phyloP scores from a whole-genome alignment of 1,284 basidiomycete genomes.

The Rhodofomes roseus region DNA sequence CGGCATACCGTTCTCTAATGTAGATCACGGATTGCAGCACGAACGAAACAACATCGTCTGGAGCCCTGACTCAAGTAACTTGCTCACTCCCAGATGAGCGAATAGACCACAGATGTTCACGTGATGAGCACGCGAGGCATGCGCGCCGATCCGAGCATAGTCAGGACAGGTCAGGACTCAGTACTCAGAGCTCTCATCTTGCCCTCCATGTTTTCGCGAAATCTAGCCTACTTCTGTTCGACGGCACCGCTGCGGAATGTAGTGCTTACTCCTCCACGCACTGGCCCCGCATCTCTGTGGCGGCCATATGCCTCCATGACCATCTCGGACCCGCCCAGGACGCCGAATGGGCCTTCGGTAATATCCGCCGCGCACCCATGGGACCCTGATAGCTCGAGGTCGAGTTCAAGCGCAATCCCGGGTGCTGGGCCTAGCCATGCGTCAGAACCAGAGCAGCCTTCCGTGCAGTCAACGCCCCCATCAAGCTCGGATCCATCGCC shows the following conservation, averaged over 20 bases:
- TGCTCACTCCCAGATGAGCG: neutral
- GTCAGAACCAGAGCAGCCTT: slow-evolving; percentile 3
- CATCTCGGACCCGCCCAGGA: slow-evolving; percentile 21
- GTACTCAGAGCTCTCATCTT: neutral
- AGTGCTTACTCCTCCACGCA: neutral
- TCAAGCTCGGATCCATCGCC: slow-evolving; percentile 4
- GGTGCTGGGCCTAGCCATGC: slow-evolving; percentile 3
- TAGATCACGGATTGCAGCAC: no score
- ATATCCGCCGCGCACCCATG: slow-evolving; percentile 30
- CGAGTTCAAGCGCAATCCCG: slow-evolving; percentile 8
- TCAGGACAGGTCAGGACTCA: neutral
- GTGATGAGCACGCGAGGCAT: neutral
- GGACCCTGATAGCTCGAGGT: slow-evolving; percentile 12
- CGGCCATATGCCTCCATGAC: slow-evolving; percentile 11
- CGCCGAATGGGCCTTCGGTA: slow-evolving; percentile 7
- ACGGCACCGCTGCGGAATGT: neutral
- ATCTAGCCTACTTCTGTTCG: slow-evolving; percentile 3
- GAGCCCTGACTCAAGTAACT: no score
- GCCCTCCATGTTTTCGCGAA: slow-evolving; percentile 15
- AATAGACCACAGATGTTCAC: neutral
- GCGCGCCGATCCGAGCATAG: neutral
- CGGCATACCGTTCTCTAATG: no score
- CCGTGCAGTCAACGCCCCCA: slow-evolving; percentile 11
- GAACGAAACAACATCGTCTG: no score
- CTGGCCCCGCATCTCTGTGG: slow-evolving; percentile 2